A percentile compares a stretch with the other conserved stretches of the same genome.
These are phyloP conservation scores for Luffa aegyptiaca DNA, from an alignment of 306 rosid genomes.

Conservation along the genomic window DNA sequence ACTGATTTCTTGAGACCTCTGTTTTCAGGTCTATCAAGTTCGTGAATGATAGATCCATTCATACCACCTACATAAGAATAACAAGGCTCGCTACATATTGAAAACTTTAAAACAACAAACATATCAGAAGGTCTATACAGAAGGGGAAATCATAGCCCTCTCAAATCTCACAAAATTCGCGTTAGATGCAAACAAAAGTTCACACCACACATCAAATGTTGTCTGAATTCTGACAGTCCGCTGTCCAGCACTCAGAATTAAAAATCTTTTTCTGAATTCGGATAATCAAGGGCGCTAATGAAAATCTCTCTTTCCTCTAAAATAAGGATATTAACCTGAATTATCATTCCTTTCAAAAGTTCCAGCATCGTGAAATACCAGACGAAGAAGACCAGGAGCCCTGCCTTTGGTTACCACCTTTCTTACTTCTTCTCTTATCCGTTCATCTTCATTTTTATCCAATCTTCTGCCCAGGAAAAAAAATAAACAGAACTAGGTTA, in stretches of 20 bases:
- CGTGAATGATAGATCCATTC: constrained; percentile 80
- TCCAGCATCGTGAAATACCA: constrained; percentile 94
- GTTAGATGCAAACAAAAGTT: neutral
- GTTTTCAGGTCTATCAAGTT: constrained; percentile 88
- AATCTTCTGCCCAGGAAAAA: constrained; percentile 23
- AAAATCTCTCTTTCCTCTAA: neutral
- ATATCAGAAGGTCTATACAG: neutral
- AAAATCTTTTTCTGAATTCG: neutral
- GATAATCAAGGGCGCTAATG: neutral
- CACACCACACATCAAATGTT: neutral
- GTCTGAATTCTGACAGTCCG: neutral
- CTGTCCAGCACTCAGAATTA: neutral
- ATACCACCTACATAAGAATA: constrained; percentile 67
- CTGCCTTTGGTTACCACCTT: constrained; percentile 60
- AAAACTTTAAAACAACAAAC: constrained; percentile 1
- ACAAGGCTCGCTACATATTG: neutral
- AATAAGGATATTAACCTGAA: constrained; percentile 34
- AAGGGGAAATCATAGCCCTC: neutral
- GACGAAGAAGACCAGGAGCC: constrained; percentile 82
- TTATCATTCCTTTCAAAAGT: constrained; percentile 56
- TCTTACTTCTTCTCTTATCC: constrained; percentile 55
- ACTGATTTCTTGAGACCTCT: constrained; percentile 63
- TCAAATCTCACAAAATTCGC: neutral
- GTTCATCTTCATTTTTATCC: constrained; percentile 29
- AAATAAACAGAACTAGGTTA: neutral